Conservation (phyloP, 129 eudicot species). For the Logfia minima region DNA sequence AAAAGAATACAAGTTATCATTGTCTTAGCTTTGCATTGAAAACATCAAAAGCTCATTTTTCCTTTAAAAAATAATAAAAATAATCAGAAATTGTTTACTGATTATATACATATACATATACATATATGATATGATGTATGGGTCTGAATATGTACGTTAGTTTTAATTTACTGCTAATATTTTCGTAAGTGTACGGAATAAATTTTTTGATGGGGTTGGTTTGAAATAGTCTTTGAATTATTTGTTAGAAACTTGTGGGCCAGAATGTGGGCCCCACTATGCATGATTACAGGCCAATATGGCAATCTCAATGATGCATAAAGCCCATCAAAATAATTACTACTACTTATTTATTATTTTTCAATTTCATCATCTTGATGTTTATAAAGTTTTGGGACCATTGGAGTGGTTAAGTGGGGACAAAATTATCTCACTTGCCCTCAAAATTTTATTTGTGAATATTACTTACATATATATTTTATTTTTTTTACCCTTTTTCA, state of each 20-base stretch:
- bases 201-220: conserved; percentile 23
- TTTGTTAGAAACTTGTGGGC: conserved; percentile 21
- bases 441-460: neutral
- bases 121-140: too few relatives aligned
- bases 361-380: conserved; percentile 31
- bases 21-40: neutral
- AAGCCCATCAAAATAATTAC: conserved; percentile 39
- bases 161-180: neutral
- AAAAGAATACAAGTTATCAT: conserved; percentile 12
- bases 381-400: conserved; percentile 44
- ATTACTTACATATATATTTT: neutral
- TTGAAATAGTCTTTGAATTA: conserved; percentile 29
- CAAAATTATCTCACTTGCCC: conserved; percentile 39
- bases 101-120: too few relatives aligned
- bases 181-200: conserved; percentile 1
- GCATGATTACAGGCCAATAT: conserved; percentile 33
- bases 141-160: too few relatives aligned
- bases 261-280: conserved; percentile 9
- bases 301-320: conserved; percentile 29
- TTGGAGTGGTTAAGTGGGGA: conserved; percentile 34
- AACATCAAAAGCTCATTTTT: conserved; percentile 8
- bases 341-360: conserved; percentile 13
- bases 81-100: too few relatives aligned
- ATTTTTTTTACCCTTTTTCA: neutral
- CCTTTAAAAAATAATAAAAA: too few relatives aligned